Percentiles rank a stretch among this genome's conserved stretches.
Evolutionary conservation across 2,329 filamentous ascomycete genomes (phyloP).

Genomic region (Fusarium buxicola): DNA sequence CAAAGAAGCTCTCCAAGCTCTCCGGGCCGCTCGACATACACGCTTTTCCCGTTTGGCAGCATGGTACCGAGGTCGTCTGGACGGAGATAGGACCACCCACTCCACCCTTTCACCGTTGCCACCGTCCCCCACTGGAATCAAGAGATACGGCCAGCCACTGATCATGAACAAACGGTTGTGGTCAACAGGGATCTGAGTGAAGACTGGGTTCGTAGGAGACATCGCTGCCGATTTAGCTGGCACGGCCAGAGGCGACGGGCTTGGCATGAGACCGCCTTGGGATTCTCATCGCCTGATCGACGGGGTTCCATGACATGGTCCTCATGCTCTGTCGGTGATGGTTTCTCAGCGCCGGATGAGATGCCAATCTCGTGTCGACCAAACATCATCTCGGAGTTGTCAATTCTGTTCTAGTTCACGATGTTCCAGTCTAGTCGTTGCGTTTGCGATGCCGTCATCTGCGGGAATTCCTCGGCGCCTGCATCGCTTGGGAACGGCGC

Average conservation of each 20-base stretch:
- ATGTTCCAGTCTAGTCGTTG: background rate
- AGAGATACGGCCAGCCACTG: conserved; percentile 26
- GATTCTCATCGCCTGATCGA: conserved; percentile 27
- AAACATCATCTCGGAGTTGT: conserved; percentile 9
- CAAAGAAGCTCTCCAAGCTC: conserved; percentile 1
- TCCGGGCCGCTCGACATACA: conserved; percentile 4
- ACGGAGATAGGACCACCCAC: conserved; percentile 20
- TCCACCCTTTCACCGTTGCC: conserved; percentile 40
- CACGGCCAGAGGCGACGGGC: conserved; percentile 20
- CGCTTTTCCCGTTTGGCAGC: conserved; percentile 28
- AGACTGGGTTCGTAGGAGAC: conserved; percentile 9
- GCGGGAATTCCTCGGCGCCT: background rate
- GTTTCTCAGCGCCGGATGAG: conserved; percentile 9
- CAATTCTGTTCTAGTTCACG: background rate
- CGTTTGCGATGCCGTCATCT: background rate
- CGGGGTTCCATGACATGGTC: conserved; percentile 28
- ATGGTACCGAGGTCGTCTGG: conserved; percentile 21
- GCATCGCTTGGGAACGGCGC: conserved; percentile 1
- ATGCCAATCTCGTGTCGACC: conserved; percentile 24
- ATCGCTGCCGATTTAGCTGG: conserved; percentile 14
- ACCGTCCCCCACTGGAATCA: conserved; percentile 33
- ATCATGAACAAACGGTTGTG: conserved; percentile 14
- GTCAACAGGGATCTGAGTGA: background rate
- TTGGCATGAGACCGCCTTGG: conserved; percentile 22
- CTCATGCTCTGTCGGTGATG: conserved; percentile 13